A percentile compares a stretch with the other conserved stretches of the same genome.
These are phyloP conservation scores for Sedum album DNA, from an alignment of 164 flowering plant genomes.

Conservation along the genomic window DNA sequence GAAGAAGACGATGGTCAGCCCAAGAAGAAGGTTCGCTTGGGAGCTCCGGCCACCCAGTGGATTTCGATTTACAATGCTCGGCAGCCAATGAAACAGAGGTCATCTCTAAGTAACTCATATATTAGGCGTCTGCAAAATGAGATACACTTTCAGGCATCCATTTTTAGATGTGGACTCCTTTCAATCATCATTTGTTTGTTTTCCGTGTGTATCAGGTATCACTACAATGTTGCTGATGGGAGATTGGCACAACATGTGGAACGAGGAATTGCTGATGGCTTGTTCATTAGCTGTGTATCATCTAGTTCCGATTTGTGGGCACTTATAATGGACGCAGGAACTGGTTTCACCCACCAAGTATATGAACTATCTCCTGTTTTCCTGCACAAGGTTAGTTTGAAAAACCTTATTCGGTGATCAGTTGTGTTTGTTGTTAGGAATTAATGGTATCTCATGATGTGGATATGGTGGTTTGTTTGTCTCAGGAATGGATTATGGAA, in stretches of 20 bases:
- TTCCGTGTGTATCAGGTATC: constrained; percentile 44
- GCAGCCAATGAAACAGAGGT: constrained; percentile 85
- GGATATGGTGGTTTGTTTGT: background rate
- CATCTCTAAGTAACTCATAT: constrained; percentile 1
- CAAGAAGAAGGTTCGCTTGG: constrained; percentile 76
- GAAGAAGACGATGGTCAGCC: constrained; percentile 74
- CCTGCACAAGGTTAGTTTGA: constrained; percentile 55
- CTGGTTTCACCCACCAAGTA: constrained; percentile 69
- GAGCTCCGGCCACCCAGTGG: constrained; percentile 91
- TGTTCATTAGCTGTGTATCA: constrained; percentile 74
- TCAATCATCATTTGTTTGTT: background rate
- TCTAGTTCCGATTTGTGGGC: constrained; percentile 91
- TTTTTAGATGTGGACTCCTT: no score
- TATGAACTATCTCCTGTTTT: constrained; percentile 68
- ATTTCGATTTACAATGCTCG: constrained; percentile 81
- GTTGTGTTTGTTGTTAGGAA: background rate
- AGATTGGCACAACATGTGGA: constrained; percentile 78
- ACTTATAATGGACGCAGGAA: constrained; percentile 89
- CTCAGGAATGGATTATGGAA: constrained; percentile 88
- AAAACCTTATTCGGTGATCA: background rate
- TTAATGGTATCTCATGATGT: no score
- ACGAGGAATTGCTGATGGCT: constrained; percentile 74
- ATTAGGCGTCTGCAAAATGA: background rate
- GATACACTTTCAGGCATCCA: no score
- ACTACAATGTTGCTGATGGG: constrained; percentile 78